These are phyloP conservation scores for Penicillium sp. DNA, from an alignment of 2,329 filamentous ascomycete genomes.

Conservation along the genomic window DNA sequence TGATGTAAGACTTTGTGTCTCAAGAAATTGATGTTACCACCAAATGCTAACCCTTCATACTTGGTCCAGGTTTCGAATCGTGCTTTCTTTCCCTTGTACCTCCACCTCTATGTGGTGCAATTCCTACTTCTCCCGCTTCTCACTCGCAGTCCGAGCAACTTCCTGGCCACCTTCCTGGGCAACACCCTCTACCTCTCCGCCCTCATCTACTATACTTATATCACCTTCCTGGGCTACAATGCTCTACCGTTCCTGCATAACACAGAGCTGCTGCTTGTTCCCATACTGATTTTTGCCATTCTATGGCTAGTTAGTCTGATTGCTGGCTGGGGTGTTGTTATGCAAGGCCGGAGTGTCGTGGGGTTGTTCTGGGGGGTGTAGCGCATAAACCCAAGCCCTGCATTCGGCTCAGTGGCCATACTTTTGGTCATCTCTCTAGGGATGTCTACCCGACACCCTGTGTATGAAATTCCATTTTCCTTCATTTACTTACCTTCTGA, in stretches of 20 bases:
- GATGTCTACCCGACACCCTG: neutral
- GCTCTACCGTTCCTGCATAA: constrained; percentile 67
- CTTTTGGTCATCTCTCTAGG: neutral
- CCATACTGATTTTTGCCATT: constrained; percentile 59
- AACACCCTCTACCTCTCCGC: constrained; percentile 68
- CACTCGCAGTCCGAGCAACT: constrained; percentile 42
- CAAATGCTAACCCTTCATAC: neutral
- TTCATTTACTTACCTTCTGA: neutral
- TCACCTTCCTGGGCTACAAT: constrained; percentile 69
- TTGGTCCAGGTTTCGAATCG: constrained; percentile 61
- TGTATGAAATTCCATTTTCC: constrained; percentile 18
- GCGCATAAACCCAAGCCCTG: neutral
- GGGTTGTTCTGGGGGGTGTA: constrained; percentile 47
- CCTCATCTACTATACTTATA: constrained; percentile 65
- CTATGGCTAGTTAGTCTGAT: constrained; percentile 58
- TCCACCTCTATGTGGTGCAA: constrained; percentile 66
- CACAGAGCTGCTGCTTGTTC: constrained; percentile 64
- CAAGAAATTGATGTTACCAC: too few species aligned
- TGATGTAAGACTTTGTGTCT: constrained; percentile 51
- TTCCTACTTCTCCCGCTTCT: constrained; percentile 65
- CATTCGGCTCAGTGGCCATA: neutral
- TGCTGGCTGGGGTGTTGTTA: constrained; percentile 47
- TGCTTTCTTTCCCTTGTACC: constrained; percentile 67
- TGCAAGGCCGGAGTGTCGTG: constrained; percentile 43
- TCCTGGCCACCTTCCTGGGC: constrained; percentile 56